Base-by-base conservation (phyloP, 139 green algal species). In the Gonium pectorale region DNA sequence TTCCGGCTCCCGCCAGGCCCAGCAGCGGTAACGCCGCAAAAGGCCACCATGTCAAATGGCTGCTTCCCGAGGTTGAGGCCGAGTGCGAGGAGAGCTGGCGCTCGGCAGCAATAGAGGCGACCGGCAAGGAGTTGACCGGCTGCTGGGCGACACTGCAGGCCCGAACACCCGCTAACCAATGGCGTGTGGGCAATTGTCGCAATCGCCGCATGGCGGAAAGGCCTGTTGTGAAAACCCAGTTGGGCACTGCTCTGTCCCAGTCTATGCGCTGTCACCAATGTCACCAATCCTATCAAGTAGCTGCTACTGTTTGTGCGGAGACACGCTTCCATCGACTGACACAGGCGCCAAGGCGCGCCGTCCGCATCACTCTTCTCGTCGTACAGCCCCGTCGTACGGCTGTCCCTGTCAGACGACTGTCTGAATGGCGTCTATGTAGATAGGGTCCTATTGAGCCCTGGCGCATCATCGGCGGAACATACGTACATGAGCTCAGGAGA, bases 31-130 rank as follows among this genome's bases (percentile, higher is more conserved):
- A 11, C 2, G 59, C 6, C 1, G 40, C n/a, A 33, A 71, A 60
- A 24, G 26, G 19, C 75, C 75, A 82, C 13, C 35, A 56, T 40
- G 29, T 19, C 24, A 29, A 60, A 2, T 2, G 26, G 29, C 43
- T 33, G 37, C 37, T 17, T 1, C 40, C 54, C 13, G 75, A 82
- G 2, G 75, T 82, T 0, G 75, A 82, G 7, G 59, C 60, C 2
- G 59, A 33, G 21, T 72, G 59, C 27, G 75, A 82, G 13, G 75
- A 82, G 26, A 82, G 75, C 40, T 62, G 59, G 40, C 75, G 38
- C 59, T 82, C 75, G n/a, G 24, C 62, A 8, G 40, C 24, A 2
- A 38, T 37, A 40, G 7, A 41, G 29, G 49, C 49, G 17, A 56
- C 13, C 49, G 17, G 49, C 49, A 56, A 56, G 17, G 17, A 13